Evolutionary conservation across 139 green algal species (phyloP).

Genomic region (Diplosphaera chodatii): DNA sequence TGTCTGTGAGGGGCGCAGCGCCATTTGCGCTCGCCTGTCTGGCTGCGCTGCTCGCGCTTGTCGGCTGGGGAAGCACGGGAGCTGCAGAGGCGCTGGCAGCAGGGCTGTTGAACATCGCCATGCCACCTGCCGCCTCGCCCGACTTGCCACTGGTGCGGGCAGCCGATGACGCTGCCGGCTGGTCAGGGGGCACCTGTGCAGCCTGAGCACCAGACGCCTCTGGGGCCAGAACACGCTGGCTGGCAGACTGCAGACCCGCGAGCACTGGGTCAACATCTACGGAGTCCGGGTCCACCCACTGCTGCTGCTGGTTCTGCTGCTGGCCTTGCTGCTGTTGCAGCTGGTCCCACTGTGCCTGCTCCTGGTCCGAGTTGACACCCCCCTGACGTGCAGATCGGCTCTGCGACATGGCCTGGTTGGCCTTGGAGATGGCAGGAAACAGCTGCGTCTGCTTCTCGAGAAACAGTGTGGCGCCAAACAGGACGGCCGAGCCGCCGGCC

Average conservation of each 20-base stretch:
- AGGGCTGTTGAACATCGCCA: background rate
- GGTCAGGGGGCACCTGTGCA: too few species aligned
- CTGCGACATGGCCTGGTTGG: conserved; percentile 60
- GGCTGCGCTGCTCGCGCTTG: too few species aligned
- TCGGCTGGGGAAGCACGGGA: background rate
- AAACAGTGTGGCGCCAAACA: conserved; percentile 61
- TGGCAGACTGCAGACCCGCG: background rate
- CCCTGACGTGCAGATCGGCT: background rate
- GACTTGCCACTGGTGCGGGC: background rate
- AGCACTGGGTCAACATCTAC: background rate
- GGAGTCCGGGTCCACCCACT: background rate
- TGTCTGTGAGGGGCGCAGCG: too few species aligned
- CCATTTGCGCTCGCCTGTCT: too few species aligned
- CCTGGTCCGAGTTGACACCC: too few species aligned
- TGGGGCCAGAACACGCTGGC: background rate
- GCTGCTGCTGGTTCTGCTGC: background rate
- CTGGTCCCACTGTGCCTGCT: background rate
- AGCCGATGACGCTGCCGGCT: background rate
- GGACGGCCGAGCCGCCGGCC: conserved; percentile 43
- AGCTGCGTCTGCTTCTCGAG: conserved; percentile 60
- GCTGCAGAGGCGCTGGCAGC: too few species aligned
- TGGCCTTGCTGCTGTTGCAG: background rate
- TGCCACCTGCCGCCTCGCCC: background rate
- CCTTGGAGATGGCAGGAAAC: conserved; percentile 71
- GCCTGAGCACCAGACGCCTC: background rate